Conservation (phyloP, 805 yeast genomes). For the Lachancea mirantina region DNA sequence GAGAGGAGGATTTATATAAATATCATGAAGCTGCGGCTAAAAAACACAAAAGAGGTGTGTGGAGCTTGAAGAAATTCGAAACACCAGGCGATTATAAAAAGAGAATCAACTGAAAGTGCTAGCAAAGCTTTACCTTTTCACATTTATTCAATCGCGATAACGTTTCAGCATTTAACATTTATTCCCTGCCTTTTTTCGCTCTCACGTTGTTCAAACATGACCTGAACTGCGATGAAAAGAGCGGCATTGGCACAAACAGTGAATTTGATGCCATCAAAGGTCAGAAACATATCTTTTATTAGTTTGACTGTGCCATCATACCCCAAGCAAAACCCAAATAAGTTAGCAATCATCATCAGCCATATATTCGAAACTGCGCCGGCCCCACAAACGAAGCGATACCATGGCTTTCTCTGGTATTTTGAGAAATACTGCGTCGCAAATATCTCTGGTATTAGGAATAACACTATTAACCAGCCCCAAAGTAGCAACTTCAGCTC, state of each 20-base stretch:
- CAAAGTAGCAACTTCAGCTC: conserved; percentile 78
- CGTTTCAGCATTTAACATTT: conserved; percentile 58
- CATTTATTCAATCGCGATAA: background rate
- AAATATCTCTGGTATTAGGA: conserved; percentile 76
- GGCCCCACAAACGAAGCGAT: conserved; percentile 69
- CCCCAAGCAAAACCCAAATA: conserved; percentile 92
- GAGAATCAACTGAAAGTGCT: conserved; percentile 24
- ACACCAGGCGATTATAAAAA: conserved; percentile 81
- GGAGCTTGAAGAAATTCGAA: conserved; percentile 48
- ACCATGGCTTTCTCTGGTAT: conserved; percentile 53
- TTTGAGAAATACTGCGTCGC: conserved; percentile 41
- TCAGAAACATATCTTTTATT: conserved; percentile 62
- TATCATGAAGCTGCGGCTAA: conserved; percentile 57
- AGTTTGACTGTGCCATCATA: conserved; percentile 70
- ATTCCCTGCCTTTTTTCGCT: conserved; percentile 78
- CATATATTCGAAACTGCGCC: conserved; percentile 90
- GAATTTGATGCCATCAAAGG: conserved; percentile 59
- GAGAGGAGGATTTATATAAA: conserved; percentile 53
- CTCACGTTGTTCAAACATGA: conserved; percentile 91
- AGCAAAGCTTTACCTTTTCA: background rate
- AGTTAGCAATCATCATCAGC: conserved; percentile 97
- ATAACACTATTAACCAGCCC: conserved; percentile 93
- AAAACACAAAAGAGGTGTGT: conserved; percentile 53
- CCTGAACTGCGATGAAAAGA: conserved; percentile 78
- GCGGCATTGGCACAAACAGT: conserved; percentile 53